Conservation (phyloP, 2,329 filamentous ascomycete genomes). For the Helotiales sp. region DNA sequence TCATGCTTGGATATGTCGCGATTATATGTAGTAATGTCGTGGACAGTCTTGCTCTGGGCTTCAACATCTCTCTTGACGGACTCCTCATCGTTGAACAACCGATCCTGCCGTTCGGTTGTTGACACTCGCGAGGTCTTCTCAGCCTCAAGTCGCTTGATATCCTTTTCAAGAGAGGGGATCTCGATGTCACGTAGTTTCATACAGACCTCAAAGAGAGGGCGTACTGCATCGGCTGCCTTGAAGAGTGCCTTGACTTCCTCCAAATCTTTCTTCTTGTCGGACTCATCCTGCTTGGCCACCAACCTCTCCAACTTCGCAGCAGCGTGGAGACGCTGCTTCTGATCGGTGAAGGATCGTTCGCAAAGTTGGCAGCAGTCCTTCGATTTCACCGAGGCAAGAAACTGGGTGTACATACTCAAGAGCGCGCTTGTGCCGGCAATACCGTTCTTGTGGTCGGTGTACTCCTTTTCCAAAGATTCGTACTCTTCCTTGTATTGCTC, state of each 20-base stretch:
- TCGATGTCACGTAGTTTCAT: conserved; percentile 69
- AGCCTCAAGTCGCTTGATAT: conserved; percentile 64
- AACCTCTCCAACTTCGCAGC: conserved; percentile 69
- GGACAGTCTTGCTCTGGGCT: conserved; percentile 74
- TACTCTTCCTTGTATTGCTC: conserved; percentile 61
- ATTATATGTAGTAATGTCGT: conserved; percentile 73
- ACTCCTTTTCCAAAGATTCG: conserved; percentile 54
- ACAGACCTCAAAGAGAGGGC: conserved; percentile 75
- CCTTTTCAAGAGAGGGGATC: conserved; percentile 69
- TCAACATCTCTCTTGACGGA: conserved; percentile 75
- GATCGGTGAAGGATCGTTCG: conserved; percentile 67
- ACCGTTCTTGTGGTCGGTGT: conserved; percentile 62
- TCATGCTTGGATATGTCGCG: conserved; percentile 75
- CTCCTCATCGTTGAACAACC: conserved; percentile 65
- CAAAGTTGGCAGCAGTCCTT: conserved; percentile 81
- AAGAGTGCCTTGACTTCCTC: conserved; percentile 56
- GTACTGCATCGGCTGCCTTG: conserved; percentile 64
- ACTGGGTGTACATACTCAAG: conserved; percentile 72
- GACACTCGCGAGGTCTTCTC: conserved; percentile 65
- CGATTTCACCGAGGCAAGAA: conserved; percentile 66
- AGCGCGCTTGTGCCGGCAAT: conserved; percentile 71
- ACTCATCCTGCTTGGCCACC: conserved; percentile 65
- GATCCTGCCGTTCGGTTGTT: conserved; percentile 71
- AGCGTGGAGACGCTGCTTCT: conserved; percentile 66
- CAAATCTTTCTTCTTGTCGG: conserved; percentile 66